These are phyloP conservation scores for Nigrospora oryzae DNA, from an alignment of 2,329 filamentous ascomycete genomes.

Conservation along the genomic window DNA sequence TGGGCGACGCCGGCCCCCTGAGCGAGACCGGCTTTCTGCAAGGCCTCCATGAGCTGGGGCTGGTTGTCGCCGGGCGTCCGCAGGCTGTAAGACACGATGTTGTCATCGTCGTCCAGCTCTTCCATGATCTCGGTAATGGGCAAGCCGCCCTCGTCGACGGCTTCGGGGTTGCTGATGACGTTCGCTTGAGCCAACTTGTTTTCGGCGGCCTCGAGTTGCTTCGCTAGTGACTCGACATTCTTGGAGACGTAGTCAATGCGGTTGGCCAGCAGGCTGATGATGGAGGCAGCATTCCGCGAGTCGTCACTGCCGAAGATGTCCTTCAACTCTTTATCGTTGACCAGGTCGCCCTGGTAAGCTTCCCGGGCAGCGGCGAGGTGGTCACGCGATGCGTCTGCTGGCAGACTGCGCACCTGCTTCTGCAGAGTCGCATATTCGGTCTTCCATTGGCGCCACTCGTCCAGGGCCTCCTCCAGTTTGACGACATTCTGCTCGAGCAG, in stretches of 20 bases:
- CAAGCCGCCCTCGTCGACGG: conserved; percentile 58
- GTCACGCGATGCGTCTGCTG: conserved; percentile 35
- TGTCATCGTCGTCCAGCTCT: conserved; percentile 83
- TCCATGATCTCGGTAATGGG: conserved; percentile 89
- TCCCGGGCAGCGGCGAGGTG: conserved; percentile 50
- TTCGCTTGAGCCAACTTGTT: conserved; percentile 59
- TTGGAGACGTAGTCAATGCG: conserved; percentile 84
- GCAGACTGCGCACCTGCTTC: conserved; percentile 62
- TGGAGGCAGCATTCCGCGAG: conserved; percentile 49
- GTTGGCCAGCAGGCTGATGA: conserved; percentile 60
- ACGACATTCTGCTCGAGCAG: conserved; percentile 68
- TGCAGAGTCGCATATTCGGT: conserved; percentile 85
- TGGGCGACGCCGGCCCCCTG: conserved; percentile 23
- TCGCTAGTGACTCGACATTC: conserved; percentile 60
- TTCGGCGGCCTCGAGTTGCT: conserved; percentile 55
- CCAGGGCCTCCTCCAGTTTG: conserved; percentile 66
- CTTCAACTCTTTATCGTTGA: conserved; percentile 49
- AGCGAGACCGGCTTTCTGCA: conserved; percentile 69
- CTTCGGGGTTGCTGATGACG: conserved; percentile 50
- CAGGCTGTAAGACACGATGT: conserved; percentile 62
- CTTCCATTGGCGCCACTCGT: conserved; percentile 86
- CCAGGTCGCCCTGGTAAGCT: conserved; percentile 54
- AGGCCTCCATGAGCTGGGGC: conserved; percentile 58
- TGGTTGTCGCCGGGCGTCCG: conserved; percentile 61
- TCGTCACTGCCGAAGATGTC: conserved; percentile 37